phyloP scores from a whole-genome alignment of 2,329 filamentous ascomycete species.

The Colletotrichum chrysophilum region DNA sequence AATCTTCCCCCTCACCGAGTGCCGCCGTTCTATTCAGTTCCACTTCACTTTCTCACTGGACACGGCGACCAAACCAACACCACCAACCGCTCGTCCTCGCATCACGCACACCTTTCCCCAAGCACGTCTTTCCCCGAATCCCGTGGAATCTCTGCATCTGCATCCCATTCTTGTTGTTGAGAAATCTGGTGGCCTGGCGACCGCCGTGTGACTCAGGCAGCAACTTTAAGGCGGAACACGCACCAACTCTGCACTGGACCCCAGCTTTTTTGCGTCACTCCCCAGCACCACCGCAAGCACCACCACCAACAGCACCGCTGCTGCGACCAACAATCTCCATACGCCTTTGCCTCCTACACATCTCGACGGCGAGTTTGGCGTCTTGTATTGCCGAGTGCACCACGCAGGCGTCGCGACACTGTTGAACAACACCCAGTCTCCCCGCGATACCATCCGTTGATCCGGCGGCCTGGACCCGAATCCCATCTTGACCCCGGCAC shows the following conservation, averaged over 20 bases:
- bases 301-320: neutral
- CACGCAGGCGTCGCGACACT: neutral
- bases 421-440: neutral
- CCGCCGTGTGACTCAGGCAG: slow-evolving; percentile 36
- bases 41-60: slow-evolving; percentile 4
- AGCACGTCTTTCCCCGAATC: slow-evolving; percentile 13
- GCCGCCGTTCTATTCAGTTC: slow-evolving; percentile 11
- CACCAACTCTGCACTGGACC: slow-evolving; percentile 22
- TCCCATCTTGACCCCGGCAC: slow-evolving; percentile 1
- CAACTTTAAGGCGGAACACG: slow-evolving; percentile 29
- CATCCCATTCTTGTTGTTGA: neutral
- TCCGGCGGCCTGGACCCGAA: neutral
- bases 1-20: slow-evolving; percentile 23
- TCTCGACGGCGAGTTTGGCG: neutral
- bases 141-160: slow-evolving; percentile 8
- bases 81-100: neutral
- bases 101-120: slow-evolving; percentile 3
- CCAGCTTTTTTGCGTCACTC: slow-evolving; percentile 18
- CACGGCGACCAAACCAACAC: neutral
- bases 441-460: neutral
- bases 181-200: neutral
- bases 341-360: neutral
- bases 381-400: neutral
- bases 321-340: neutral
- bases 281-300: neutral